phyloP scores from a whole-genome alignment of 768 basidiomycete species.

The Crepidotus variabilis region DNA sequence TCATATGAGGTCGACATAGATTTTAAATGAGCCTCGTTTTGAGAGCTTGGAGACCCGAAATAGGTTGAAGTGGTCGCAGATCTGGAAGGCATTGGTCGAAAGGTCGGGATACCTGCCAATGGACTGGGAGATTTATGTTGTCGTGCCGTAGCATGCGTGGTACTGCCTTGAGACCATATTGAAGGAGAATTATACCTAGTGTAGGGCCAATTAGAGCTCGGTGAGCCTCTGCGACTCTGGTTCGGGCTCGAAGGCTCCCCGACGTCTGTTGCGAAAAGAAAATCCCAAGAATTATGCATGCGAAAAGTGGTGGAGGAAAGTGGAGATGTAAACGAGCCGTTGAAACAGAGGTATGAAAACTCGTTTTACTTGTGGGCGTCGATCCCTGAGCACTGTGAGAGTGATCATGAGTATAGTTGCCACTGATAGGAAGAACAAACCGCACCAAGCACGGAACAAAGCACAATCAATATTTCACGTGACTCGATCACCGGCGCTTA shows the following conservation, averaged over 20 bases:
- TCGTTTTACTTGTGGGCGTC: not conserved
- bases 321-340: not conserved
- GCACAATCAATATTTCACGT: not conserved
- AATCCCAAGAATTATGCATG: not conserved
- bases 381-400: not conserved
- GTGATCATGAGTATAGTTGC: not conserved
- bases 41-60: not conserved
- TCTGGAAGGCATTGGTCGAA: not conserved
- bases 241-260: not conserved
- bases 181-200: not conserved
- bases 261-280: not conserved
- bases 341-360: not conserved
- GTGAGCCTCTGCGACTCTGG: not conserved
- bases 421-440: not conserved
- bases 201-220: not conserved
- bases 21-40: not conserved
- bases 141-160: no score
- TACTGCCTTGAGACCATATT: not conserved
- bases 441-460: not conserved
- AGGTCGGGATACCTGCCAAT: not conserved
- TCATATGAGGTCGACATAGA: not conserved
- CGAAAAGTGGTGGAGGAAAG: not conserved
- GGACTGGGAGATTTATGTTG: not conserved
- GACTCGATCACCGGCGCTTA: not conserved
- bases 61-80: not conserved